These are phyloP conservation scores for Haplosporangium gracile DNA, from an alignment of 192 early-diverging fungal genomes.

Conservation along the genomic window DNA sequence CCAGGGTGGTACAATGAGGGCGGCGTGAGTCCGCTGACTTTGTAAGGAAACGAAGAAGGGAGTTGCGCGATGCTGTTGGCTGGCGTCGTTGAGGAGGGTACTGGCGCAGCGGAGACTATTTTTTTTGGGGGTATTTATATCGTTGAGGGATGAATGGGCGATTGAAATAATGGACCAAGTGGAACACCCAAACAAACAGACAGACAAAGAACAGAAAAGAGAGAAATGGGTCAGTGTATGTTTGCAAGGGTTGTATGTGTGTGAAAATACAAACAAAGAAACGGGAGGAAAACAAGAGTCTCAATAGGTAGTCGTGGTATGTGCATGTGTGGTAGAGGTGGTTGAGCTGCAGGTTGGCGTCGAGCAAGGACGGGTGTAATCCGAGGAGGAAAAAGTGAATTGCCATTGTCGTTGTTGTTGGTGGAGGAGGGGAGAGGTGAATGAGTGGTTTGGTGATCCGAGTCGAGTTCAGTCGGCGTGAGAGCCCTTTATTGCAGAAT, in stretches of 20 bases:
- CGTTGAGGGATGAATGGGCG: not conserved
- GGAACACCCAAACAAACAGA: not conserved
- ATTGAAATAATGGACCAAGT: not conserved
- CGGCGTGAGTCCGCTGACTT: conserved; percentile 25
- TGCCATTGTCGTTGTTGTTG: not conserved
- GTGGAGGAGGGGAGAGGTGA: not conserved
- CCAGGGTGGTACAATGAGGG: conserved; percentile 19
- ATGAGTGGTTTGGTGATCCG: not conserved
- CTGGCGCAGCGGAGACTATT: conserved; percentile 22
- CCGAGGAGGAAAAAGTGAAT: not conserved
- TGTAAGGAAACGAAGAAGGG: conserved; percentile 32
- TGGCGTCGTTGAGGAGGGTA: conserved; percentile 2
- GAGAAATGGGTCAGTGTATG: not conserved
- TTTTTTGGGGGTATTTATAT: not conserved
- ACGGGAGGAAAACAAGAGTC: not conserved
- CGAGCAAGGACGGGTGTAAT: not conserved
- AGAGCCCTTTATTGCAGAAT: not conserved
- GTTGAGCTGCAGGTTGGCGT: not conserved
- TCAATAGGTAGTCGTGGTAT: not conserved
- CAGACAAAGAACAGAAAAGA: not conserved
- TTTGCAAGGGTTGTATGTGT: not conserved
- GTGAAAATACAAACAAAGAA: not conserved
- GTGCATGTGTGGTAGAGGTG: no score
- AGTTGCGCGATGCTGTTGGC: not conserved
- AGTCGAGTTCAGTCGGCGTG: not conserved